phyloP scores from a whole-genome alignment of 148 eudicot genomes.

The Heliamphora exappendiculata region DNA sequence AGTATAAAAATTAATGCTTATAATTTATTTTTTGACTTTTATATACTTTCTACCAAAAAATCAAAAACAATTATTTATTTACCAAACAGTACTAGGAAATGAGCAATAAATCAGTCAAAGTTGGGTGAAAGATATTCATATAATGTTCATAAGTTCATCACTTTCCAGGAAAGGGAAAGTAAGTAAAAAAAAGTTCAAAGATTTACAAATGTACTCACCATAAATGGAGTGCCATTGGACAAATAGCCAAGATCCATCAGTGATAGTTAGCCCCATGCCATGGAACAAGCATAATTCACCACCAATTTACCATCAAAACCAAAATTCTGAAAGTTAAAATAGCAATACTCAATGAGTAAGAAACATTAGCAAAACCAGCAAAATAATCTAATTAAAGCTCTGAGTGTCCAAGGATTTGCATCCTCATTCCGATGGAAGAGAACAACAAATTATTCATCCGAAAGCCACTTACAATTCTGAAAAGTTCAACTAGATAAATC shows the following conservation, averaged over 20 bases:
- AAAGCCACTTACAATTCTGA: no score
- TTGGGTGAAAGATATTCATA: background rate
- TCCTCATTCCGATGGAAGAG: background rate
- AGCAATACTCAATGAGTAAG: conserved; percentile 4
- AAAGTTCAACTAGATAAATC: background rate
- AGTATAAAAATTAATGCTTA: no score
- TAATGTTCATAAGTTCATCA: background rate
- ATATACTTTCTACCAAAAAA: no score
- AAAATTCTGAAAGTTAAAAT: conserved; percentile 52
- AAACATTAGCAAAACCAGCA: background rate
- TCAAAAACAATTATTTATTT: no score
- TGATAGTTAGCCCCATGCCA: conserved; percentile 77
- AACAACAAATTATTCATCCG: background rate
- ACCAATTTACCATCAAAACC: conserved; percentile 83
- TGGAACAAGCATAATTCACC: conserved; percentile 82
- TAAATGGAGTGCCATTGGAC: background rate
- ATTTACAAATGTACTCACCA: background rate
- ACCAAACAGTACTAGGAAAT: background rate
- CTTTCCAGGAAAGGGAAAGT: background rate
- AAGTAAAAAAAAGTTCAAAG: background rate
- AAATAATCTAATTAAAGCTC: background rate
- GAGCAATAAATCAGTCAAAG: background rate
- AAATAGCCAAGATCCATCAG: background rate
- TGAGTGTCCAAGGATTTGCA: background rate
- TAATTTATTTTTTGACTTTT: no score